phyloP scores from a whole-genome alignment of 305 asterid species.

The Coffea humblotiana region DNA sequence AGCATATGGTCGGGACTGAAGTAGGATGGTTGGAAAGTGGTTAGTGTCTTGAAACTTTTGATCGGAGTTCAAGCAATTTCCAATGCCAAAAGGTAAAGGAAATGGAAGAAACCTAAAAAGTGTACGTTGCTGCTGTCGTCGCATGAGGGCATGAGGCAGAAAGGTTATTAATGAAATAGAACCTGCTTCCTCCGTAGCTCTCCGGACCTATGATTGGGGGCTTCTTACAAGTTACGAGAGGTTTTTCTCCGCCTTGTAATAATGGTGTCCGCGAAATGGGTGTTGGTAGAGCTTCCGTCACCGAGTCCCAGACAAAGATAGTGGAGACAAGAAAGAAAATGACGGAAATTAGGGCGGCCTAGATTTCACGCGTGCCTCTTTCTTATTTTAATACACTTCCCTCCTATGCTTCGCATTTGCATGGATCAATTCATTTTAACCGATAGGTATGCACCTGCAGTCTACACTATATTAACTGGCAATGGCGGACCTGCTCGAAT shows the following conservation, averaged over 20 bases:
- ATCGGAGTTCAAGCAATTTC: neutral
- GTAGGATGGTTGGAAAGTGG: neutral
- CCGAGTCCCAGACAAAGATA: slow-evolving; percentile 36
- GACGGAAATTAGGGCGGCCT: slow-evolving; percentile 65
- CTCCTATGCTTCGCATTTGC: neutral
- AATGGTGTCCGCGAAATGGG: slow-evolving; percentile 53
- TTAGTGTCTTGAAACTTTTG: neutral
- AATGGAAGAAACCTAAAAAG: neutral
- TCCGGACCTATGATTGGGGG: slow-evolving; percentile 22
- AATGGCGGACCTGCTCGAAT: slow-evolving; percentile 23
- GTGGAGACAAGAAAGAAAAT: slow-evolving; percentile 61
- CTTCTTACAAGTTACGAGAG: neutral
- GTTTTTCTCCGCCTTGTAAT: slow-evolving; percentile 24
- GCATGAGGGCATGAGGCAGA: neutral
- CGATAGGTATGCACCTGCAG: neutral
- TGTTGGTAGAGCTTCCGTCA: slow-evolving; percentile 28
- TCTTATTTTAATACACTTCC: neutral
- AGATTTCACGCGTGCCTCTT: slow-evolving; percentile 46
- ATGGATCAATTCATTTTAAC: neutral
- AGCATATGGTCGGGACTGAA: neutral
- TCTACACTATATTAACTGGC: neutral
- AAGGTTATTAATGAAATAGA: neutral
- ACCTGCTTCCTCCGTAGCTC: neutral
- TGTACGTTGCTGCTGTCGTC: neutral
- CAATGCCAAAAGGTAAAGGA: neutral